Evolutionary conservation across 495 filamentous ascomycete genomes (phyloP).

Genomic region (Penicillium antarcticum): DNA sequence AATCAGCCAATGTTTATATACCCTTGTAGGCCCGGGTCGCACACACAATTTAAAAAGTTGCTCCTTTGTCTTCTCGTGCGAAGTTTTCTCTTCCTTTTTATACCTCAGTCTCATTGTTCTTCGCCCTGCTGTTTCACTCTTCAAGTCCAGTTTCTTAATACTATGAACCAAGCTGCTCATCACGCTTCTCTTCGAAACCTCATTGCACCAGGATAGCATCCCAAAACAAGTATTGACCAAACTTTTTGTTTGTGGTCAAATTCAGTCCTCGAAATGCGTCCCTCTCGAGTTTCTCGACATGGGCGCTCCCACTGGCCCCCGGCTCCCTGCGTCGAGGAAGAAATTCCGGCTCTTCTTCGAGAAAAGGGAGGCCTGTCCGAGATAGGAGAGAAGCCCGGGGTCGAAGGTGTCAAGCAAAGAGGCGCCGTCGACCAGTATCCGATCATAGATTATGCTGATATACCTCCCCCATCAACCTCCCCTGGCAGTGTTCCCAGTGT

Average conservation of each 20-base stretch:
- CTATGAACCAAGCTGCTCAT: conserved; percentile 20
- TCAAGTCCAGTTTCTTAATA: conserved; percentile 13
- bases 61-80: conserved; percentile 18
- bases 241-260: conserved; percentile 12
- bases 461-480: conserved; percentile 14
- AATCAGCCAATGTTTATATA: conserved; percentile 22
- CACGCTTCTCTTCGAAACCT: conserved; percentile 9
- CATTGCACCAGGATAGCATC: conserved; percentile 20
- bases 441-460: conserved; percentile 33
- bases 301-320: conserved; percentile 37
- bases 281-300: conserved; percentile 11
- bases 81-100: conserved; percentile 8
- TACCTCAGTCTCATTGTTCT: conserved; percentile 6
- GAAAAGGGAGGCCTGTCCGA: conserved; percentile 36
- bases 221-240: not conserved
- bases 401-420: conserved; percentile 37
- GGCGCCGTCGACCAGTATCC: conserved; percentile 48
- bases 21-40: conserved; percentile 12
- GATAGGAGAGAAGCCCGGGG: conserved; percentile 31
- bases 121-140: conserved; percentile 4
- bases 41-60: conserved; percentile 6
- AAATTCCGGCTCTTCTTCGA: conserved; percentile 37
- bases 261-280: conserved; percentile 21
- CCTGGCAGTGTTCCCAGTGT: conserved; percentile 10
- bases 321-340: conserved; percentile 44